Conservation (phyloP, 371 early-diverging fungal genomes). For the Mucor mucedo region DNA sequence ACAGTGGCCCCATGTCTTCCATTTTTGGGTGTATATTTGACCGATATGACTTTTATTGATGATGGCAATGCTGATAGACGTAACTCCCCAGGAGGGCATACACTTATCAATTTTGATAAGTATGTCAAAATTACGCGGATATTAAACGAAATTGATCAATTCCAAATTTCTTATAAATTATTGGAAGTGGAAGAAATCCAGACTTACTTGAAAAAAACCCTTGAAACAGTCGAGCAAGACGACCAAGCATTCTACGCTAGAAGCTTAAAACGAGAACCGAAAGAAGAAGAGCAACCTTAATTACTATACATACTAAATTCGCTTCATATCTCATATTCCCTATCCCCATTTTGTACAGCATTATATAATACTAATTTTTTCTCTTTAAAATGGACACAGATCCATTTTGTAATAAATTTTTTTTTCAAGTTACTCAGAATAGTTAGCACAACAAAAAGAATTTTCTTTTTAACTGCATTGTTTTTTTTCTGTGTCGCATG, state of each 20-base stretch:
- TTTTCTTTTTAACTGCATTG: neutral
- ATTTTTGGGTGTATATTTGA: conserved; percentile 85
- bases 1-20: conserved; percentile 78
- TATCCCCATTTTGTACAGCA: conserved; percentile 1
- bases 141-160: conserved; percentile 78
- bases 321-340: neutral
- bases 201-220: conserved; percentile 33
- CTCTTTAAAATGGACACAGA: neutral
- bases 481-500: neutral
- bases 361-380: neutral
- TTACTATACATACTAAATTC: neutral
- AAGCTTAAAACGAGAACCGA: conserved; percentile 49
- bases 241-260: conserved; percentile 47
- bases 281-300: conserved; percentile 36
- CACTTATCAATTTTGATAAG: conserved; percentile 86
- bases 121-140: conserved; percentile 67
- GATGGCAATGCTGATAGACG: conserved; percentile 53
- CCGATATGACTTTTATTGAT: conserved; percentile 86
- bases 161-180: conserved; percentile 75
- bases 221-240: conserved; percentile 46
- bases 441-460: neutral
- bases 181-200: conserved; percentile 64
- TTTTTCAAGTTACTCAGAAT: neutral
- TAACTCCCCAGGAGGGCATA: conserved; percentile 36
- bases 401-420: conserved; percentile 1